Evolutionary conservation across 768 basidiomycete species (phyloP), one percentile per base, ranked within the genome.

Genomic region (Suillus hirtellus): DNA sequence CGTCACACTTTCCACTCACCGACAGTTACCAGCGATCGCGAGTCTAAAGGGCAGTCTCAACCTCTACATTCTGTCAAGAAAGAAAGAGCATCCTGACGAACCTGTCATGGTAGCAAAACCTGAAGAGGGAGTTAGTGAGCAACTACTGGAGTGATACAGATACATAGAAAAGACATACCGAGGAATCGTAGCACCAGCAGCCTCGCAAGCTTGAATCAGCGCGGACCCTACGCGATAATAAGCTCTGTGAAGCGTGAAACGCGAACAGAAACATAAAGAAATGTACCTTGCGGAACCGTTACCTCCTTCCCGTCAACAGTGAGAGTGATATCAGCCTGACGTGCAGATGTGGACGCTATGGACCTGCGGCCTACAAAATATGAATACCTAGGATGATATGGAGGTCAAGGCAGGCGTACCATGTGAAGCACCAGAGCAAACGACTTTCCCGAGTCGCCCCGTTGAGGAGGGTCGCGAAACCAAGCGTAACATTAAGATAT

Each of bases 261-360:
- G 59, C 40, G 38, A 53, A 42, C 38, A n/a, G 40, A 64, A 12
- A 49, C 34, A n/a, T 19, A 59, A n/a, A 55, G 53, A 53, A n/a
- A 58, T 64, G 53, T 63, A 92, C 96, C 96, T 81, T 96, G 95
- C 34, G 95, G 95, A 43, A 99, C 95, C 2, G 94, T 95, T 24
- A 99, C 95, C 79, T 95, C 91, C 78, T 96, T 97, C 66, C 96
- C 96, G 76, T 99, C 96, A 47, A 99, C 89, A 1, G 95, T 96
- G 37, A 99, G 79, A 38, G 95, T 96, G 68, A 98, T 89, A 68
- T 94, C 91, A 52, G 89, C 90, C 70, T 82, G 83, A 63, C 85
- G 81, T 63, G 82, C 75, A 19, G 89, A 83, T 1, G 89, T 84
- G 44, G 92, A 89, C 12, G 88, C 79, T 72, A 93, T 83, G 40